A percentile compares a stretch with the other conserved stretches of the same genome.
These are phyloP conservation scores for Cyanidium caldarium DNA, from an alignment of 23 red algal genomes.

Conservation along the genomic window DNA sequence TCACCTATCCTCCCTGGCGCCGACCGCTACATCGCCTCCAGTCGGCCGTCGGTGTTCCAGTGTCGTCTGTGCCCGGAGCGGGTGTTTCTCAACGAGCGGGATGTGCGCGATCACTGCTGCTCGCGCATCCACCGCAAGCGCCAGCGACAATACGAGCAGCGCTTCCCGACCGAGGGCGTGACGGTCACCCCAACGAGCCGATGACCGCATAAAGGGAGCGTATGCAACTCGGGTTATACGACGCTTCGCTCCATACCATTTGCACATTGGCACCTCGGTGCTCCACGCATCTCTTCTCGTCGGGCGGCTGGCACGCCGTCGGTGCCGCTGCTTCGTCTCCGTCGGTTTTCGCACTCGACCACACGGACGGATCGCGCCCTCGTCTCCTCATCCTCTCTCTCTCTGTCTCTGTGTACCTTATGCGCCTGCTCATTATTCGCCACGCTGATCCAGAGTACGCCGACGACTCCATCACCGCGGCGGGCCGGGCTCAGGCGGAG, in stretches of 20 bases:
- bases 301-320: neutral
- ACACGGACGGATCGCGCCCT: neutral
- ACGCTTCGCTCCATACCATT: no score
- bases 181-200: no score
- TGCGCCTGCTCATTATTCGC: conserved; percentile 88
- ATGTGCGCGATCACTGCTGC: neutral
- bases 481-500: conserved; percentile 49
- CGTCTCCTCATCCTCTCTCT: neutral
- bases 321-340: neutral
- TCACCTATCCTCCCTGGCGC: no score
- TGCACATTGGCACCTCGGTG: no score
- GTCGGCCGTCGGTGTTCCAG: no score
- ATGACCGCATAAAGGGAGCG: no score
- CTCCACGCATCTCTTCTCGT: neutral
- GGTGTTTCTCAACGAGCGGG: neutral
- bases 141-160: no score
- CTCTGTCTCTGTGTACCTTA: neutral
- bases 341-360: neutral
- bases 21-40: no score
- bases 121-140: no score
- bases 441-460: conserved; percentile 94
- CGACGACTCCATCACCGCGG: conserved; percentile 50
- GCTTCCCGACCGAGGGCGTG: no score
- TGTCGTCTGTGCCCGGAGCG: neutral
- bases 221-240: no score